Evolutionary conservation across 140 eudicot species (phyloP), one percentile per base, ranked within the genome.

Genomic region (Bidens hawaiensis): DNA sequence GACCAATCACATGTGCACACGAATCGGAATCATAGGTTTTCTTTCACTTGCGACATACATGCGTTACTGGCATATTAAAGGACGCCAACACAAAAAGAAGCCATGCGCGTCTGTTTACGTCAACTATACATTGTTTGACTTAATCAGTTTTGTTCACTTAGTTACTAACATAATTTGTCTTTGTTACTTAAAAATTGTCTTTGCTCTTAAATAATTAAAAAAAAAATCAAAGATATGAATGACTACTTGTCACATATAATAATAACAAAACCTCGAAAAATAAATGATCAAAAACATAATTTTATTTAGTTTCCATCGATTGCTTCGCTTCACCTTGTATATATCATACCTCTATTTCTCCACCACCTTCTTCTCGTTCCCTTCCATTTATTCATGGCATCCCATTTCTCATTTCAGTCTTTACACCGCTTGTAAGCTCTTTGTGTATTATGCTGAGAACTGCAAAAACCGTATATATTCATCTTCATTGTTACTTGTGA

Each of bases 371-470:
- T 45, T 75, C 81, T 63, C 76, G 38, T 69, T 69, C 71, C 63
- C 46, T 65, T 52, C 25, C 36, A 67, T 42, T 25, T 36, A 30
- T 38, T 72, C 62, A 85, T 85, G 94, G 94, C 89, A 55, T 76
- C 83, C 75, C 48, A 15, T 21, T 62, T 84, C 47, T 65, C 76
- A 46, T 73, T 74, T 41, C 82, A 57, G 10, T 53, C 68, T 58
- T 73, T 41, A 42, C 24, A 65, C 75, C 64, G 59, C 41, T 15
- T 55, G 91, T 80, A 84, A 75, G 54, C n/a, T n/a, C n/a, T n/a
- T n/a, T n/a, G n/a, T n/a, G n/a, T n/a, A n/a, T n/a, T n/a, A n/a
- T n/a, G n/a, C n/a, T n/a, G n/a, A n/a, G n/a, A n/a, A n/a, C n/a
- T n/a, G n/a, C n/a, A n/a, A n/a, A n/a, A n/a, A n/a, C n/a, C n/a